phyloP scores from a whole-genome alignment of 176 grass and related monocot genomes.

The Rhynchospora pubera region DNA sequence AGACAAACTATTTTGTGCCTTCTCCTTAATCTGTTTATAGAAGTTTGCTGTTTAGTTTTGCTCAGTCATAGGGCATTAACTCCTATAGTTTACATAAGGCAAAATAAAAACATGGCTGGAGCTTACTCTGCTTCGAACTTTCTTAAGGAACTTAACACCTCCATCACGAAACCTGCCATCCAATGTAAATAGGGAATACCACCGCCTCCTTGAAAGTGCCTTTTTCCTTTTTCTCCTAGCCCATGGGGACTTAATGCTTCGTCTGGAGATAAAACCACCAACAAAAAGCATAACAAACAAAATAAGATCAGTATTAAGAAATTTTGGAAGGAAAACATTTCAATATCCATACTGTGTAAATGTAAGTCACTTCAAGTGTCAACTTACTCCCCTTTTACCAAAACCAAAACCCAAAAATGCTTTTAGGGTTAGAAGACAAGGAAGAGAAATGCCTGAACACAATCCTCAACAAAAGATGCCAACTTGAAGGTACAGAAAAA shows the following conservation, averaged over 20 bases:
- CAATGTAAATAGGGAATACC: conserved; percentile 28
- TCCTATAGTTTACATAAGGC: not conserved
- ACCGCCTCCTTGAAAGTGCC: conserved; percentile 28
- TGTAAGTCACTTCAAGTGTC: not conserved
- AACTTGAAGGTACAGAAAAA: not conserved
- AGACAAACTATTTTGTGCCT: not conserved
- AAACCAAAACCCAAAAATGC: not conserved
- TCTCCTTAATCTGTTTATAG: not conserved
- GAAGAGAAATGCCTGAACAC: not conserved
- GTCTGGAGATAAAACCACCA: conserved; percentile 11
- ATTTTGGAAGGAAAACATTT: not conserved
- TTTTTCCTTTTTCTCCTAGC: conserved; percentile 34
- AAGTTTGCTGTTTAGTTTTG: not conserved
- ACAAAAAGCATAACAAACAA: not conserved
- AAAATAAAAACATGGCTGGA: not conserved
- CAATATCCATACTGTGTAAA: not conserved
- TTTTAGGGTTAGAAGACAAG: not conserved
- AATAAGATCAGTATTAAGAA: not conserved
- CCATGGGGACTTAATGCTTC: conserved; percentile 42
- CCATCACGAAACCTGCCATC: conserved; percentile 40
- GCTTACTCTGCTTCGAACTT: conserved; percentile 40
- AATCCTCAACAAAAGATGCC: not conserved
- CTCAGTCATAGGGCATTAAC: not conserved
- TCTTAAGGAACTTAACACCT: conserved; percentile 36
- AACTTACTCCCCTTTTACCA: not conserved